Conservation (phyloP, 108 stramenopile genomes). For the Pseudonitzschia pungens region DNA sequence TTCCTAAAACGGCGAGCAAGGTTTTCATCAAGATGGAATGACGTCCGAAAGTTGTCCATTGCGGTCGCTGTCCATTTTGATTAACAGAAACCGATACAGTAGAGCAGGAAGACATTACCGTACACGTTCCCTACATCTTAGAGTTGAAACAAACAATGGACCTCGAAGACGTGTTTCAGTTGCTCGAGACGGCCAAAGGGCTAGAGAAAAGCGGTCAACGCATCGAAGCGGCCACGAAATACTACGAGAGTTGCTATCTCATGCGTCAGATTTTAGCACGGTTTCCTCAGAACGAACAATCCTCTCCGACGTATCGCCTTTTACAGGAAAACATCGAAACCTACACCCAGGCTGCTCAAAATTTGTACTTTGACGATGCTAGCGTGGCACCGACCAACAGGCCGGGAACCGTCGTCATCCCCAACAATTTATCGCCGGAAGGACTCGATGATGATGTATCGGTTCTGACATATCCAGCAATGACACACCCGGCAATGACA, state of each 20-base stretch:
- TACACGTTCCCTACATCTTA: neutral
- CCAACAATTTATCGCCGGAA: neutral
- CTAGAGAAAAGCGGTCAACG: slow-evolving; percentile 43
- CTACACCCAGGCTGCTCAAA: slow-evolving; percentile 46
- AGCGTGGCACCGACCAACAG: neutral
- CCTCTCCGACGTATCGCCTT: slow-evolving; percentile 23
- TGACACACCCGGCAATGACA: neutral
- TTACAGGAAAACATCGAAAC: slow-evolving; percentile 49
- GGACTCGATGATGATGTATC: slow-evolving; percentile 8
- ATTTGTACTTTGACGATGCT: slow-evolving; percentile 38
- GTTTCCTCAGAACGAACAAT: slow-evolving; percentile 16
- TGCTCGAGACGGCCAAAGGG: slow-evolving; percentile 48
- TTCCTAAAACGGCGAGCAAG: no score
- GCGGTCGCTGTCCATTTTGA: no score
- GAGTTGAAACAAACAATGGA: neutral
- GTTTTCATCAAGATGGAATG: no score
- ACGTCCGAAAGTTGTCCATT: no score
- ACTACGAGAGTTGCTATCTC: slow-evolving; percentile 61
- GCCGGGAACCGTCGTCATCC: neutral
- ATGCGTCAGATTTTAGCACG: slow-evolving; percentile 42
- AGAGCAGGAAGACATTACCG: no score
- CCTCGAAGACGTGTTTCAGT: slow-evolving; percentile 55
- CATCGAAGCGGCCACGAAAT: slow-evolving; percentile 56
- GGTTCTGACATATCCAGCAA: neutral
- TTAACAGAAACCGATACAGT: no score